Base-by-base conservation (phyloP, 805 yeast genomes). In the Metschnikowia peoriensis region DNA sequence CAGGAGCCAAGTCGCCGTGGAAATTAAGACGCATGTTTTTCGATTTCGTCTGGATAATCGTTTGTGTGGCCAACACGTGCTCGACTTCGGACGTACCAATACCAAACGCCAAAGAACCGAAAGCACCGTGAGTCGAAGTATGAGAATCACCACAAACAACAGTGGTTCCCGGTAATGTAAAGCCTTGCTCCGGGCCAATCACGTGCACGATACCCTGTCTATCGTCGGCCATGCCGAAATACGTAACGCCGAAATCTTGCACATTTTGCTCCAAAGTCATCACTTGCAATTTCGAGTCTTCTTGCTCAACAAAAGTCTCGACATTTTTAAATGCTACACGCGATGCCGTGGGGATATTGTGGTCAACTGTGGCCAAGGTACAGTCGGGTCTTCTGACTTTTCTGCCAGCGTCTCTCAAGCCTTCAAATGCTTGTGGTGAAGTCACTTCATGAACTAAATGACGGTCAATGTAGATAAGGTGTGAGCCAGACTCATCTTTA, bases 121-220 rank as follows among this genome's bases (percentile, higher is more conserved):
- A 94, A 42, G 99, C 99, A 64, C 99, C 99, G 68, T 94, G 99
- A 1, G 99, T 94, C 3, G 97, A 90, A 28, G 99, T 94, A 70
- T 94, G 99, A 4, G 97, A 91, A 71, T 94, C 99, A 71, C 99
- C 99, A 75, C 99, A 94, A 42, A 94, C 99, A 35, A 94, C 97
- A 4, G 99, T 94, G 47, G 98, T 91, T 63, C 99, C 99, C 38
- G 99, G 99, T 49, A 94, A 79, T 37, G 99, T 94, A 76, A 94
- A 94, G 47, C 98, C 99, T 75, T 94, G 98, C 71, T 94, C 99
- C 38, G 99, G 99, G 45, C 99, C 99, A 54, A 94, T 96, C 61
- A 94, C 89, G 71, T 94, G 99, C 51, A 94, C 99, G 67, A 94
- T 94, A 63, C 99, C 99, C 75, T 94, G 99, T 73, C 98, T 85